These are phyloP conservation scores for Macrocybe sp. DNA, from an alignment of 1,284 basidiomycete species.

Conservation along the genomic window DNA sequence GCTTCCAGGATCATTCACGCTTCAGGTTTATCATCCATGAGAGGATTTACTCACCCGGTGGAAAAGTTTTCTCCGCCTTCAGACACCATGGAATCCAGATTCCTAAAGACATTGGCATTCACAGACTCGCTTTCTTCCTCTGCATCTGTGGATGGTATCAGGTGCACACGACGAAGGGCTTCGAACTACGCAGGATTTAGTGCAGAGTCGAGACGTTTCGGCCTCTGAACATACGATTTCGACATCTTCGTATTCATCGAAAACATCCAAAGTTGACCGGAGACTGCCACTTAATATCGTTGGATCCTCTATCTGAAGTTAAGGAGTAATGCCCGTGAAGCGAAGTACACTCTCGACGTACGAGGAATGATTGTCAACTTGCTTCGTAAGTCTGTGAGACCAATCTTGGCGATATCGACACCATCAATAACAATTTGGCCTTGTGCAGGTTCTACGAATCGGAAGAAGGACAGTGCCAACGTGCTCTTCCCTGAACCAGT, in stretches of 20 bases:
- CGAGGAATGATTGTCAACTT: constrained; percentile 91
- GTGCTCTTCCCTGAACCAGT: constrained; percentile 92
- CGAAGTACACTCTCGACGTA: constrained; percentile 27
- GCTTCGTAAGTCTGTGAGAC: constrained; percentile 63
- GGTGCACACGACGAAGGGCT: constrained; percentile 82
- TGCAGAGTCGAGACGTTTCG: neutral
- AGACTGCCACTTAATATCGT: constrained; percentile 85
- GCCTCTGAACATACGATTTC: constrained; percentile 60
- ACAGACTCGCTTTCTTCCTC: constrained; percentile 51
- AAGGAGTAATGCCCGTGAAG: neutral
- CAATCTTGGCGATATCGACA: constrained; percentile 82
- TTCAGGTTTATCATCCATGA: neutral
- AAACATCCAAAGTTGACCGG: constrained; percentile 88
- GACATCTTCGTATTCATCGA: constrained; percentile 81
- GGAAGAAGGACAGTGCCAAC: constrained; percentile 90
- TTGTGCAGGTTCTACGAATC: constrained; percentile 86
- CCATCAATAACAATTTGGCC: constrained; percentile 85
- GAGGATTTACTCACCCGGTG: constrained; percentile 54
- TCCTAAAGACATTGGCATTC: constrained; percentile 83
- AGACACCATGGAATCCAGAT: constrained; percentile 80
- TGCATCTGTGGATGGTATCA: constrained; percentile 61
- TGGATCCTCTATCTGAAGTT: constrained; percentile 64
- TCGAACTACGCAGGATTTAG: constrained; percentile 54
- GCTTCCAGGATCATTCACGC: constrained; percentile 23
- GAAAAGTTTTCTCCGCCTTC: constrained; percentile 95